phyloP scores from a whole-genome alignment of 2,329 filamentous ascomycete genomes.

The Aspergillus sp. region DNA sequence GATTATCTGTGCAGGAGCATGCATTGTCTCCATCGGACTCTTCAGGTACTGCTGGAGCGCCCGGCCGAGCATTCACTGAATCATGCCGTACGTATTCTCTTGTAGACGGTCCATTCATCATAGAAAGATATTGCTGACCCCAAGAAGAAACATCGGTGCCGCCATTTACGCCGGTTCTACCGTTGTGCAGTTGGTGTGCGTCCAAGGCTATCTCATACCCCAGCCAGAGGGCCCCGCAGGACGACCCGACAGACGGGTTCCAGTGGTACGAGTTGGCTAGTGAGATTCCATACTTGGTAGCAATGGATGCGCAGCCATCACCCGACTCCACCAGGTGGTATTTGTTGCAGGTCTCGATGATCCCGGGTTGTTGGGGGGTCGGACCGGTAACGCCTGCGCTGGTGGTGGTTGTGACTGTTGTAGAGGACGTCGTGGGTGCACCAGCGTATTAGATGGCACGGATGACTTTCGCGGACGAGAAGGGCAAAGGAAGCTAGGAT shows the following conservation, averaged over 20 bases:
- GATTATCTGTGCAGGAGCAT: too few species aligned
- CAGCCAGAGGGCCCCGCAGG: background rate
- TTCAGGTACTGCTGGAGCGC: too few species aligned
- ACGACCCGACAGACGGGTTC: constrained; percentile 6
- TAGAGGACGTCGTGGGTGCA: constrained; percentile 6
- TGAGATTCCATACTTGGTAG: background rate
- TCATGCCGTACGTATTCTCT: too few species aligned
- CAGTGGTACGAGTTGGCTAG: constrained; percentile 4
- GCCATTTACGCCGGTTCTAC: too few species aligned
- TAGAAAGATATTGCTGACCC: too few species aligned
- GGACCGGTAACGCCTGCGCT: constrained; percentile 1
- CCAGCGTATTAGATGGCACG: constrained; percentile 5
- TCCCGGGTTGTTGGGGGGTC: constrained; percentile 10
- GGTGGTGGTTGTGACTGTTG: background rate
- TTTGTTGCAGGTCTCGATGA: background rate
- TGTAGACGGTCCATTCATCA: too few species aligned
- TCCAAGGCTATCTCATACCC: background rate
- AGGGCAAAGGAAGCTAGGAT: background rate
- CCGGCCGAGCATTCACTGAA: too few species aligned
- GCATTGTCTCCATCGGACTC: too few species aligned
- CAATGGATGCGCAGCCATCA: constrained; percentile 4
- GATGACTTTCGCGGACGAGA: background rate
- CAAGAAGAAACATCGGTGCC: too few species aligned
- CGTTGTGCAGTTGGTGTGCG: too few species aligned
- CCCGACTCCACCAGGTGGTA: constrained; percentile 2